phyloP scores from a whole-genome alignment of 371 early-diverging fungal genomes.

The Gilbertella persicaria region DNA sequence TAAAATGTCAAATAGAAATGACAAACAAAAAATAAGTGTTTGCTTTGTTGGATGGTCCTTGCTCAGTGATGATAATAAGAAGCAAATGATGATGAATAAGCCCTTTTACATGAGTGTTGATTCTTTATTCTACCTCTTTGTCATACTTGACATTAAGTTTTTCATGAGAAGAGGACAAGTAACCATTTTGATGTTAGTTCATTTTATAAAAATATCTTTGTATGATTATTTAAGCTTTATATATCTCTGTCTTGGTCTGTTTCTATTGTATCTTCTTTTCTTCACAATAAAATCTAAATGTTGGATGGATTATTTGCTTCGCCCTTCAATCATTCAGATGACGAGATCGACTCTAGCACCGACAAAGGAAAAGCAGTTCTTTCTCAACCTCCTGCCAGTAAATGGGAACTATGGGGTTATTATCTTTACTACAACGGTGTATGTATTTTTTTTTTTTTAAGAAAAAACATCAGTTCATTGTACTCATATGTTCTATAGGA shows the following conservation, averaged over 20 bases:
- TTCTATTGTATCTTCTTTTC: neutral
- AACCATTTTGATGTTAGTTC: too few relatives aligned
- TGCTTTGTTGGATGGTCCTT: too few relatives aligned
- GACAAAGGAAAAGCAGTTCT: constrained; percentile 26
- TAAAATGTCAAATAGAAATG: too few relatives aligned
- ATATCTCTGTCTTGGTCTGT: neutral
- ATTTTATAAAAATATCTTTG: neutral
- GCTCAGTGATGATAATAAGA: too few relatives aligned
- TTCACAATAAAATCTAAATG: neutral
- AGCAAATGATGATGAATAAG: too few relatives aligned
- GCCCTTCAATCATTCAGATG: constrained; percentile 33
- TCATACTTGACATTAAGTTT: too few relatives aligned
- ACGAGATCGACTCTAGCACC: constrained; percentile 31
- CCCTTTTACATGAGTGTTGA: too few relatives aligned
- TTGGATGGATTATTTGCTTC: constrained; percentile 24
- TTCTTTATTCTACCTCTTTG: too few relatives aligned
- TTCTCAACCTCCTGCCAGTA: constrained; percentile 41
- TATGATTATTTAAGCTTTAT: neutral
- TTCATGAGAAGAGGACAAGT: neutral
- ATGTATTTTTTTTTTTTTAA: constrained; percentile 7
- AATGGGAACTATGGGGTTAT: constrained; percentile 49
- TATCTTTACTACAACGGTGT: constrained; percentile 57
- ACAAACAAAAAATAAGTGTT: too few relatives aligned
- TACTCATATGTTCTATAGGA: constrained; percentile 24
- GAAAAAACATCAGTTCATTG: neutral